Conservation (phyloP, 2,329 filamentous ascomycete genomes). For the Malbranchea zuffiana region DNA sequence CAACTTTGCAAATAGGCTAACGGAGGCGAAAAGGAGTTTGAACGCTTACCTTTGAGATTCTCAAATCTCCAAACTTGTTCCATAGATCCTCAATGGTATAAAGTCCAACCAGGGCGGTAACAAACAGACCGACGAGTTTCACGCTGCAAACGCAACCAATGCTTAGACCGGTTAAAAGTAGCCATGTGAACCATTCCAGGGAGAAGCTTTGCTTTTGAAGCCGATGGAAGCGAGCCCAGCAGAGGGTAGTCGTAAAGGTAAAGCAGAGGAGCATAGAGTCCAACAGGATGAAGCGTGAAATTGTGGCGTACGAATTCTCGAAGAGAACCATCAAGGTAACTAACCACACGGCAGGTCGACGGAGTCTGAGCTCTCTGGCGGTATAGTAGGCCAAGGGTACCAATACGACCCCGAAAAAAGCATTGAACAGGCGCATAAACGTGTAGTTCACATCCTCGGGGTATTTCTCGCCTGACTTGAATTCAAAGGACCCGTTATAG, state of each 20-base stretch:
- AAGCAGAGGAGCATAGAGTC: conserved; percentile 98
- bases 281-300: conserved; percentile 93
- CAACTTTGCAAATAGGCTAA: not conserved
- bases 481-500: conserved; percentile 98
- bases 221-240: conserved; percentile 94
- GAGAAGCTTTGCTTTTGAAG: conserved; percentile 78
- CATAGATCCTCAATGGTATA: conserved; percentile 96
- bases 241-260: conserved; percentile 93
- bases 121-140: conserved; percentile 95
- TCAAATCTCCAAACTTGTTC: conserved; percentile 92
- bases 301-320: conserved; percentile 98
- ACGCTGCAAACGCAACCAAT: conserved; percentile 98
- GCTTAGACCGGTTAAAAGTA: conserved; percentile 84
- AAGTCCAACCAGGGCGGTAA: conserved; percentile 83
- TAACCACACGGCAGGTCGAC: conserved; percentile 81
- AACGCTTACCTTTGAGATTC: conserved; percentile 70
- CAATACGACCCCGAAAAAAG: conserved; percentile 83
- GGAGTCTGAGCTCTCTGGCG: conserved; percentile 78
- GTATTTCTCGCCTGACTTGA: conserved; percentile 96
- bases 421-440: conserved; percentile 97
- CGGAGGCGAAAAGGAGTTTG: not conserved
- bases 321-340: conserved; percentile 94
- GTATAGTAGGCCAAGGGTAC: conserved; percentile 93
- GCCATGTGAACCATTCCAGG: conserved; percentile 86
- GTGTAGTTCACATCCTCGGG: conserved; percentile 90